phyloP scores from a whole-genome alignment of 495 filamentous ascomycete species.

The Mycothermus thermophilus region DNA sequence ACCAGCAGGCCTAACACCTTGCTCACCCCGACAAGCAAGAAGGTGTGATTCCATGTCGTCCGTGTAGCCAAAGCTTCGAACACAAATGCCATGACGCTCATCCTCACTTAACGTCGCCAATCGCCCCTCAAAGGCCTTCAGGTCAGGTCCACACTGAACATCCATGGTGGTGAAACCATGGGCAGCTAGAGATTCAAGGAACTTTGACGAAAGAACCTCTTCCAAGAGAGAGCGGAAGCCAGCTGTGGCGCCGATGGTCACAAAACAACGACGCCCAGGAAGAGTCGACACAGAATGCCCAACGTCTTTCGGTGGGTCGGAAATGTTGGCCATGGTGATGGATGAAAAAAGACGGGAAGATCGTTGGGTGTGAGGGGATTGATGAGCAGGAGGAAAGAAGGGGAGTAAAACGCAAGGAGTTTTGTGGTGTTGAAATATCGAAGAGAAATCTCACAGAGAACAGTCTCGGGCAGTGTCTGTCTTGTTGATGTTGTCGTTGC shows the following conservation, averaged over 20 bases:
- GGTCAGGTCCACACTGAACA: constrained; percentile 61
- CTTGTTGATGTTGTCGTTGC: no score
- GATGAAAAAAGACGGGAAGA: no score
- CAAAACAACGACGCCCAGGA: constrained; percentile 34
- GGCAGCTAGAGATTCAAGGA: constrained; percentile 41
- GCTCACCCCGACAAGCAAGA: constrained; percentile 20
- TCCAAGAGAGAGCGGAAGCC: constrained; percentile 58
- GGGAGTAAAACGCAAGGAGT: no score
- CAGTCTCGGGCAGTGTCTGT: no score
- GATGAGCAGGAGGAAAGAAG: no score
- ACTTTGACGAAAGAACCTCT: constrained; percentile 45
- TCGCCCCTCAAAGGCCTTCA: constrained; percentile 15
- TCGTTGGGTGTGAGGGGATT: no score
- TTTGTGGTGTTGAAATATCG: no score
- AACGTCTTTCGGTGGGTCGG: no score
- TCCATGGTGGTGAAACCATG: constrained; percentile 50
- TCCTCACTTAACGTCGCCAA: constrained; percentile 3
- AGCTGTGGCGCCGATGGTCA: constrained; percentile 87
- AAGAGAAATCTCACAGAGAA: no score
- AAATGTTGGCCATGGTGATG: no score
- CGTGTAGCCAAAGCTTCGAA: constrained; percentile 55
- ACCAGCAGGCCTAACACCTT: constrained; percentile 28
- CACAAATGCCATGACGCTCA: constrained; percentile 23
- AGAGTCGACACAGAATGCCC: no score
- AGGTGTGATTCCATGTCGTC: constrained; percentile 42